phyloP scores from a whole-genome alignment of 2,329 filamentous ascomycete genomes.

The Phialocephala sp. region DNA sequence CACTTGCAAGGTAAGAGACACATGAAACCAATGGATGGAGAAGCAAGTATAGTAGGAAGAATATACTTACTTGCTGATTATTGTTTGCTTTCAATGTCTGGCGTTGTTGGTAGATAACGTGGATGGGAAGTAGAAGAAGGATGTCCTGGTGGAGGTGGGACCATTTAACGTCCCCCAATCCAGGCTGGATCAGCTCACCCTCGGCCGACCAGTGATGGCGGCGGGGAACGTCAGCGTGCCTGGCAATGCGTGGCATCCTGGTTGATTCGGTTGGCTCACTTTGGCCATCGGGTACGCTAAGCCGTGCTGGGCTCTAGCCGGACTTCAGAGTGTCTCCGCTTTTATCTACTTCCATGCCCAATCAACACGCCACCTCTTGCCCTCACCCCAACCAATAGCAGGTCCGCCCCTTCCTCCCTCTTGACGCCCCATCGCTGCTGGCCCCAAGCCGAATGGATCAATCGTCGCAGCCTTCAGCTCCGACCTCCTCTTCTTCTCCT shows the following conservation, averaged over 20 bases:
- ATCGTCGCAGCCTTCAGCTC: conserved; percentile 13
- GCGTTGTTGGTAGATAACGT: conserved; percentile 5
- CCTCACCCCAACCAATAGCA: neutral
- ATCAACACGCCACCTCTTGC: neutral
- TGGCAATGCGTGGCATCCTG: neutral
- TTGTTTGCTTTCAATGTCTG: neutral
- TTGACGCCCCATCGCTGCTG: neutral
- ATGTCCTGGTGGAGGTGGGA: conserved; percentile 6
- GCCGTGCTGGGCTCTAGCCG: neutral
- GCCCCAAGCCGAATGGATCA: neutral
- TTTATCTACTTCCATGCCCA: neutral
- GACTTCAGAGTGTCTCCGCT: neutral
- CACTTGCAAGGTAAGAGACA: neutral
- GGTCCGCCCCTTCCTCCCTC: neutral
- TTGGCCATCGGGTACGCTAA: neutral
- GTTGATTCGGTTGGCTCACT: neutral
- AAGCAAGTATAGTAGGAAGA: neutral
- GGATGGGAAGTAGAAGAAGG: neutral
- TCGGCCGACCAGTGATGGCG: neutral
- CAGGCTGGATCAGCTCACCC: conserved; percentile 11
- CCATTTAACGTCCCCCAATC: conserved; percentile 10
- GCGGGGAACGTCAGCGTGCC: neutral
- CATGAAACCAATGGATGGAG: neutral
- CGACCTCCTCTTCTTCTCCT: conserved; percentile 16
- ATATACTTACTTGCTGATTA: neutral